phyloP scores from a whole-genome alignment of 371 early-diverging fungal genomes.

The Chytridiales sp. region DNA sequence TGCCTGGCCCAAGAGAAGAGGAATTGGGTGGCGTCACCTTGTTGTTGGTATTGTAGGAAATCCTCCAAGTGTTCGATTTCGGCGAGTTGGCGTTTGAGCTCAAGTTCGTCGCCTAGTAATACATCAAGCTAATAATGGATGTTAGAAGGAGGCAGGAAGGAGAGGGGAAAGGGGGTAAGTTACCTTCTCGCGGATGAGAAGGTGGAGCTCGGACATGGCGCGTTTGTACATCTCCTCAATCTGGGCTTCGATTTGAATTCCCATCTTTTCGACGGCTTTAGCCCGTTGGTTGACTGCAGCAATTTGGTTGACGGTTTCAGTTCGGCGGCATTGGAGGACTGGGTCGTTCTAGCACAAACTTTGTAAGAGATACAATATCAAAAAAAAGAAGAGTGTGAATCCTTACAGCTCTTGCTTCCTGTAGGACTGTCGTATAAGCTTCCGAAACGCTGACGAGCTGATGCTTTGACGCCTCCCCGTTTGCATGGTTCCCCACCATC shows the following conservation, averaged over 20 bases:
- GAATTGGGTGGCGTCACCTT: constrained; percentile 54
- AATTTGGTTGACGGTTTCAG: constrained; percentile 50
- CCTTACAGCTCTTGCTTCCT: constrained; percentile 46
- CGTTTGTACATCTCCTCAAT: constrained; percentile 45
- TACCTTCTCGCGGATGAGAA: constrained; percentile 41
- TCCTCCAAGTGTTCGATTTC: constrained; percentile 53
- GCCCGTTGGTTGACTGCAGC: constrained; percentile 43
- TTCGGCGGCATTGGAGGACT: constrained; percentile 41
- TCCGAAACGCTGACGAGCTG: constrained; percentile 54
- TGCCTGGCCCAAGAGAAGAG: constrained; percentile 53
- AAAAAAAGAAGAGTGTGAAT: neutral
- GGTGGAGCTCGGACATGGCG: constrained; percentile 43
- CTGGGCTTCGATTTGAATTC: constrained; percentile 35
- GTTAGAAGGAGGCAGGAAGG: neutral
- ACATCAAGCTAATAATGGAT: constrained; percentile 33
- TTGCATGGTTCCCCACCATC: constrained; percentile 59
- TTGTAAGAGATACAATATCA: neutral
- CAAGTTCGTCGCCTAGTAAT: constrained; percentile 54
- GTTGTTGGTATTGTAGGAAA: constrained; percentile 51
- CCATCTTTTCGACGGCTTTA: constrained; percentile 50
- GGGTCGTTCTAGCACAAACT: constrained; percentile 37
- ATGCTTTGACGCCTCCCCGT: constrained; percentile 55
- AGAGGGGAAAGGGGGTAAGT: constrained; percentile 3
- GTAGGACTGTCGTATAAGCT: constrained; percentile 49
- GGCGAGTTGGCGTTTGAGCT: constrained; percentile 48